phyloP scores from a whole-genome alignment of 2,329 filamentous ascomycete species.

The Aspergillus cejpii region DNA sequence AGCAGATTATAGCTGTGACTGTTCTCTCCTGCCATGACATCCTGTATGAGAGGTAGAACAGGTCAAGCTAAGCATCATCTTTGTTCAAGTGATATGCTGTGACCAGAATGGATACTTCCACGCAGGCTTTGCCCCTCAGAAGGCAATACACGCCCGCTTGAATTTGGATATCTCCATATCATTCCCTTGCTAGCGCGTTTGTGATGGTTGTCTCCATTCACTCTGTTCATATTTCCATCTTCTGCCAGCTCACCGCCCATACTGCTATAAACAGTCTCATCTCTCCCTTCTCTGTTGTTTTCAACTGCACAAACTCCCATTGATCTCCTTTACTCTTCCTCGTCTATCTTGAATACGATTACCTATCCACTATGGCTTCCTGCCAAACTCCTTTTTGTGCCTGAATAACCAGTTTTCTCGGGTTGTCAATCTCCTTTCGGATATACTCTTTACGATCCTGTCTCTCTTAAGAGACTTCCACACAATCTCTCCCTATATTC shows the following conservation, averaged over 20 bases:
- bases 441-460: too few species aligned
- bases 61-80: neutral
- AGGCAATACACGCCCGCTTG: neutral
- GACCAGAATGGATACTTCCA: neutral
- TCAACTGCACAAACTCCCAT: neutral
- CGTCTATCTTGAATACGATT: neutral
- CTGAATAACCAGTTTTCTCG: conserved; percentile 2
- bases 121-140: neutral
- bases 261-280: conserved; percentile 6
- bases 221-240: conserved; percentile 5
- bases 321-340: neutral
- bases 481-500: too few species aligned
- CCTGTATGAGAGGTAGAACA: neutral
- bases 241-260: conserved; percentile 12
- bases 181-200: conserved; percentile 1
- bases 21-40: neutral
- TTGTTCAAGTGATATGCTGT: neutral
- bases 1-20: neutral
- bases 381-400: conserved; percentile 2
- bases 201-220: conserved; percentile 2
- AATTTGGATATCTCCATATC: neutral
- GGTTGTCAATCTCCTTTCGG: neutral
- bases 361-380: conserved; percentile 7
- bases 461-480: too few species aligned
- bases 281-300: conserved; percentile 2